Percentiles rank a stretch among this genome's conserved stretches.
Evolutionary conservation across 75 land plant species (phyloP).

Genomic region (Pinus tabuliformis): DNA sequence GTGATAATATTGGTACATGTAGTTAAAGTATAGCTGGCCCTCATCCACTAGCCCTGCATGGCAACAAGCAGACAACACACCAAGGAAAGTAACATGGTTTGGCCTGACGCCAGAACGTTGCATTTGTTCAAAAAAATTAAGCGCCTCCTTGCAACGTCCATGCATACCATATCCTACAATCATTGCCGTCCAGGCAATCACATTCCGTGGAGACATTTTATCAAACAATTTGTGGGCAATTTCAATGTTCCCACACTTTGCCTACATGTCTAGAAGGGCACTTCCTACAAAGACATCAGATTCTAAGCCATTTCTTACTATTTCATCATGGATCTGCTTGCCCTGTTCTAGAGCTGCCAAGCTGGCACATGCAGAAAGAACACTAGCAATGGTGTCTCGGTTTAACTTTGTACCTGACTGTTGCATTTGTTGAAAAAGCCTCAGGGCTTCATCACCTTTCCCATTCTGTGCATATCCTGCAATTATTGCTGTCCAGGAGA

Average conservation of each 20-base stretch:
- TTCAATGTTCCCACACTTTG: neutral
- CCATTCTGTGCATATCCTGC: conserved; percentile 14
- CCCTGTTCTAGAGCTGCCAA: too few relatives aligned
- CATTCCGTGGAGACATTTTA: too few relatives aligned
- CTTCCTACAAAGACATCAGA: neutral
- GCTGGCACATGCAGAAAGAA: too few relatives aligned
- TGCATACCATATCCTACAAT: conserved; percentile 15
- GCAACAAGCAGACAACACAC: conserved; percentile 17
- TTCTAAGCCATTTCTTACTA: too few relatives aligned
- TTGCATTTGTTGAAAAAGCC: conserved; percentile 1
- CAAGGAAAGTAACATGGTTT: conserved; percentile 17
- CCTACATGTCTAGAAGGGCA: conserved; percentile 31
- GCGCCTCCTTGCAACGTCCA: conserved; percentile 16
- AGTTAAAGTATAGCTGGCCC: neutral
- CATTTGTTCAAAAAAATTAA: conserved; percentile 16
- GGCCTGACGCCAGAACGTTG: conserved; percentile 14
- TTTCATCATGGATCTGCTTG: too few relatives aligned
- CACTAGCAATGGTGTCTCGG: too few relatives aligned
- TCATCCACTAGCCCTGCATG: conserved; percentile 6
- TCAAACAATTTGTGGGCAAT: too few relatives aligned
- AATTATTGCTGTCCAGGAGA: neutral
- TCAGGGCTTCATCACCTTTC: neutral
- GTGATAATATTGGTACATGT: neutral
- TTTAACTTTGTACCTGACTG: too few relatives aligned
- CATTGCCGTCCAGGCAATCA: too few relatives aligned